These are phyloP conservation scores for Fraxinus xanthoxyloides DNA, from an alignment of 305 asterid genomes.

Conservation along the genomic window DNA sequence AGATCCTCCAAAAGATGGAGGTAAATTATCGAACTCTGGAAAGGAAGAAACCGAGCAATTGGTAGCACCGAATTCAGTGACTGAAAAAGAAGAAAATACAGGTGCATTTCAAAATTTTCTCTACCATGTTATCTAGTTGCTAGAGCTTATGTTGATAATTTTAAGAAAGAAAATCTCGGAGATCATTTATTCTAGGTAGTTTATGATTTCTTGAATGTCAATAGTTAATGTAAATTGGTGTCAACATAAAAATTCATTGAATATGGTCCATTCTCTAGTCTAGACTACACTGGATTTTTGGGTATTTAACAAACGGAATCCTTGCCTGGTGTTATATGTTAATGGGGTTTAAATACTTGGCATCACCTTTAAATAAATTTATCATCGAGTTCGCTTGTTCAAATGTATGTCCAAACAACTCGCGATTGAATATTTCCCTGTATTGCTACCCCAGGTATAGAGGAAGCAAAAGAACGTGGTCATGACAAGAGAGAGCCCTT, in stretches of 20 bases:
- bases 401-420: slow-evolving; percentile 10
- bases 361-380: background rate
- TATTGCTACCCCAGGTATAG: slow-evolving; percentile 39
- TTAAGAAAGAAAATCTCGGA: background rate
- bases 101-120: slow-evolving; percentile 37
- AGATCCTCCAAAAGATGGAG: slow-evolving; percentile 56
- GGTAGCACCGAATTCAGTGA: slow-evolving; percentile 32
- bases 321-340: slow-evolving; percentile 1
- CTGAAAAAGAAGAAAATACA: slow-evolving; percentile 40
- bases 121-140: background rate
- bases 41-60: slow-evolving; percentile 45
- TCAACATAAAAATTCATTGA: slow-evolving; percentile 11
- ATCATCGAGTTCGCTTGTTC: slow-evolving; percentile 4
- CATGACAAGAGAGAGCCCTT: slow-evolving; percentile 36
- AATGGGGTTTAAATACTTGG: background rate
- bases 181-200: background rate
- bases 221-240: slow-evolving; percentile 3
- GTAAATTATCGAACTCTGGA: slow-evolving; percentile 38
- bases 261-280: background rate
- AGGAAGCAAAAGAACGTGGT: slow-evolving; percentile 39
- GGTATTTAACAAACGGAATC: background rate
- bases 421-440: slow-evolving; percentile 15
- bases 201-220: background rate
- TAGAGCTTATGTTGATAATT: slow-evolving; percentile 17
- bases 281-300: slow-evolving; percentile 5